Evolutionary conservation across 2,329 filamentous ascomycete genomes (phyloP).

Genomic region (Colletotrichum acutatum): DNA sequence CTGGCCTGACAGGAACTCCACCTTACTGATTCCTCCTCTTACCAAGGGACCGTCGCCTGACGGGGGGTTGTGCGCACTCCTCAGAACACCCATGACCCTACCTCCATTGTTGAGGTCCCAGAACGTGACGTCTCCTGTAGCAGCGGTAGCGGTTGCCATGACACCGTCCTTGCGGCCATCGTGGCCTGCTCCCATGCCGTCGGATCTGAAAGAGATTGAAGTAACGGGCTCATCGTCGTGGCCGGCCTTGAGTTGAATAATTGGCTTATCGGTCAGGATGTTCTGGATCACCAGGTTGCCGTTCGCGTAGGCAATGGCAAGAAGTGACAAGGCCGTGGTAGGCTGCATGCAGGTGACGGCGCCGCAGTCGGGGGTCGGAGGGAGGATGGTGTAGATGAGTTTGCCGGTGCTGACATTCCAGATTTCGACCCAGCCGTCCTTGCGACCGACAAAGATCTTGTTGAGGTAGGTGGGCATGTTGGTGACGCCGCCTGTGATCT

Average conservation of each 20-base stretch:
- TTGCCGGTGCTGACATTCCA: conserved; percentile 97
- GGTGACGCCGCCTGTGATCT: conserved; percentile 81
- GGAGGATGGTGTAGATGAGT: conserved; percentile 88
- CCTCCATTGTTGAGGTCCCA: conserved; percentile 96
- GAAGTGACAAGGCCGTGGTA: conserved; percentile 82
- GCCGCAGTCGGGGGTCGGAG: conserved; percentile 77
- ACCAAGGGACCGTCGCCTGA: conserved; percentile 64
- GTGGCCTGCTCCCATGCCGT: conserved; percentile 87
- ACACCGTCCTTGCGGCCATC: conserved; percentile 88
- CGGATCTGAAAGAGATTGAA: conserved; percentile 89
- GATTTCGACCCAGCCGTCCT: conserved; percentile 91
- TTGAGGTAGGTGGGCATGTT: conserved; percentile 96
- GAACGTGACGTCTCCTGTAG: conserved; percentile 89
- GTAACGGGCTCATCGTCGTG: conserved; percentile 75
- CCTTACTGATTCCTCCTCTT: conserved; percentile 82
- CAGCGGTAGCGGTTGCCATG: conserved; percentile 87
- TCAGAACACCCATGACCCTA: conserved; percentile 85
- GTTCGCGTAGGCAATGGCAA: conserved; percentile 87
- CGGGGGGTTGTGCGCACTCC: conserved; percentile 87
- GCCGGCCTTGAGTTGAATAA: conserved; percentile 76
- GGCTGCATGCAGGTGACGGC: conserved; percentile 89
- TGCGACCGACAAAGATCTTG: conserved; percentile 90
- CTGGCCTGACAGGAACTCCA: conserved; percentile 91
- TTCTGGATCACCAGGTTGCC: conserved; percentile 86
- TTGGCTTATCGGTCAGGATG: conserved; percentile 78